phyloP scores from a whole-genome alignment of 306 rosid genomes.

The Quercus glauca region DNA sequence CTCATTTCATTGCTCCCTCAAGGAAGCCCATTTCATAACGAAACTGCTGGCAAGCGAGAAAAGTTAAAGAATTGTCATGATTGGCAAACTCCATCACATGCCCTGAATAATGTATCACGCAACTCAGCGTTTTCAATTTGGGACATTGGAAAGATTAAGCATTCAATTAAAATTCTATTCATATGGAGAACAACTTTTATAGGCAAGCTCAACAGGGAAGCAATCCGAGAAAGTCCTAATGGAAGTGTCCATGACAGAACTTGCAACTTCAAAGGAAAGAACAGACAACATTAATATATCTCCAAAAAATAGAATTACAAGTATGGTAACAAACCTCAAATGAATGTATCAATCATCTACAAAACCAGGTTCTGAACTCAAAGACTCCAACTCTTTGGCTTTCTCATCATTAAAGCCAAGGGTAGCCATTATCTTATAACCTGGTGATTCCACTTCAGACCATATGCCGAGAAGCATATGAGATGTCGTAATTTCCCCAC shows the following conservation, averaged over 20 bases:
- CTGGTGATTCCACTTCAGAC: conserved; percentile 55
- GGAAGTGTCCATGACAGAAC: conserved; percentile 2
- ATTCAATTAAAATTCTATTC: background rate
- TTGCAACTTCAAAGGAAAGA: conserved; percentile 11
- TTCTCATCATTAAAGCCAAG: conserved; percentile 61
- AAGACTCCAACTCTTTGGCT: conserved; percentile 57
- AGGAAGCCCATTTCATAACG: background rate
- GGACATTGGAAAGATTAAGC: no score
- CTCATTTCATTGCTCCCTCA: background rate
- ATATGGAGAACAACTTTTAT: background rate
- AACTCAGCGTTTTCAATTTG: no score
- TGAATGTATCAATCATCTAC: conserved; percentile 39
- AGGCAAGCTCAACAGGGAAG: background rate
- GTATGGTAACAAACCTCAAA: conserved; percentile 10
- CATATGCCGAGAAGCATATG: conserved; percentile 69
- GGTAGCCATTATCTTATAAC: conserved; percentile 53
- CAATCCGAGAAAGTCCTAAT: background rate
- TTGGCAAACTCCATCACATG: background rate
- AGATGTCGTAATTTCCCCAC: conserved; percentile 53
- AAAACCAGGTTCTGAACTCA: conserved; percentile 41
- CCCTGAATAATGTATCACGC: background rate
- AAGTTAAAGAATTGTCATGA: background rate
- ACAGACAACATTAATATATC: conserved; percentile 10
- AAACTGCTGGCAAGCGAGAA: background rate
- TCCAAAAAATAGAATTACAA: conserved; percentile 19